These are phyloP conservation scores for Irpex sp. DNA, from an alignment of 1,284 basidiomycete genomes.

Conservation along the genomic window DNA sequence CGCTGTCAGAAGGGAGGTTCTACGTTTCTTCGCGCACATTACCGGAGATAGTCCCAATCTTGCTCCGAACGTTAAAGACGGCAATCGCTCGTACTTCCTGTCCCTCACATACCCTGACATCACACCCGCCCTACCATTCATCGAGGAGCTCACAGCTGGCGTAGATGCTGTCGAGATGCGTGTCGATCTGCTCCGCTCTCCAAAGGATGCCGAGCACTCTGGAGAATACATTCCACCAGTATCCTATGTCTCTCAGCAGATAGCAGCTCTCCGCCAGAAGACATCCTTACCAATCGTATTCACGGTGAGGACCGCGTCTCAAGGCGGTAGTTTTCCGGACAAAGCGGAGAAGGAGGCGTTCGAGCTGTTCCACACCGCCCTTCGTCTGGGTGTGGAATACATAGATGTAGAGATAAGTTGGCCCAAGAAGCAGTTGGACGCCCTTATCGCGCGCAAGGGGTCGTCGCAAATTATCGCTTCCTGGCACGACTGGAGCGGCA, in stretches of 20 bases:
- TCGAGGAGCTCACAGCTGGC: conserved; percentile 78
- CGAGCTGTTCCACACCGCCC: conserved; percentile 75
- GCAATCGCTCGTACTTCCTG: conserved; percentile 83
- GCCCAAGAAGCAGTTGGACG: conserved; percentile 59
- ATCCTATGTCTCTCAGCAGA: conserved; percentile 79
- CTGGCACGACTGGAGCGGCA: conserved; percentile 92
- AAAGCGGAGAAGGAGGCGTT: conserved; percentile 71
- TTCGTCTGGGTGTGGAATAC: conserved; percentile 89
- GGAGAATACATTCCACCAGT: conserved; percentile 63
- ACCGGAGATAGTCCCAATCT: conserved; percentile 73
- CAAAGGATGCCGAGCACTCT: conserved; percentile 39
- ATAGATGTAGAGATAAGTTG: conserved; percentile 89
- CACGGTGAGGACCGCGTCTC: conserved; percentile 84
- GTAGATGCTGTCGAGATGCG: conserved; percentile 93
- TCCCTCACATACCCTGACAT: conserved; percentile 91
- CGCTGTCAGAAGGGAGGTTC: conserved; percentile 44
- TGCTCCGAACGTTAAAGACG: conserved; percentile 52
- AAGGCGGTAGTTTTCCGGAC: conserved; percentile 93
- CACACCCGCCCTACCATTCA: conserved; percentile 62
- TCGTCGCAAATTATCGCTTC: conserved; percentile 84
- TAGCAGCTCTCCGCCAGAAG: conserved; percentile 76
- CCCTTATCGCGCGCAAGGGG: conserved; percentile 65
- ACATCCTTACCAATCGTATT: conserved; percentile 88
- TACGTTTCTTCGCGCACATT: conserved; percentile 87
- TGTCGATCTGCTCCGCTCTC: conserved; percentile 81